phyloP scores from a whole-genome alignment of 2,329 filamentous ascomycete genomes.

The Trichothecium roseum region DNA sequence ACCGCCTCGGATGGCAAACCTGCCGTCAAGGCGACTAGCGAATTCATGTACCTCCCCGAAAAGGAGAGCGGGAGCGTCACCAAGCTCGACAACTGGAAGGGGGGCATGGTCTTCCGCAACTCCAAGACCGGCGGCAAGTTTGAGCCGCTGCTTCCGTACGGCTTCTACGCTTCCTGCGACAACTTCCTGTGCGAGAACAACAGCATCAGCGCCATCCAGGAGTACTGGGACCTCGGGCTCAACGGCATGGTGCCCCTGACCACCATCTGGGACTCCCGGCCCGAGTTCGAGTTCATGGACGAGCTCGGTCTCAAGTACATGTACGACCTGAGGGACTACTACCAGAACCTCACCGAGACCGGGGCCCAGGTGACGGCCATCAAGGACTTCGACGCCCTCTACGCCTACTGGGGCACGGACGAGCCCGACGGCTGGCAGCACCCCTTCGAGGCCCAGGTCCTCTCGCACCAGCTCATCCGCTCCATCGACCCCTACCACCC shows the following conservation, averaged over 20 bases:
- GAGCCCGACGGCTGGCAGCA: constrained; percentile 47
- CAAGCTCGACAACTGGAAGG: constrained; percentile 33
- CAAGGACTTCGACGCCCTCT: constrained; percentile 27
- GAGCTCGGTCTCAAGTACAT: constrained; percentile 26
- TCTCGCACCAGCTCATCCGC: constrained; percentile 33
- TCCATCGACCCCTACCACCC: constrained; percentile 51
- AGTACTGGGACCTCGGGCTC: constrained; percentile 26
- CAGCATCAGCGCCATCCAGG: constrained; percentile 18
- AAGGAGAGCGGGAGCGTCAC: constrained; percentile 31
- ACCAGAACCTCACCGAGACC: constrained; percentile 30
- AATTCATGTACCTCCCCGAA: constrained; percentile 31
- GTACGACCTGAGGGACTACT: constrained; percentile 34
- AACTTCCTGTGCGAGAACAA: constrained; percentile 29
- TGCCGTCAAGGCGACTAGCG: constrained; percentile 23
- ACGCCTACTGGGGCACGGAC: constrained; percentile 34
- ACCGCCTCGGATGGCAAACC: constrained; percentile 16
- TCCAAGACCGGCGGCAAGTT: constrained; percentile 22
- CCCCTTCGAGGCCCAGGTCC: constrained; percentile 34
- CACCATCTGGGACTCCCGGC: constrained; percentile 23
- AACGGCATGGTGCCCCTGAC: constrained; percentile 34
- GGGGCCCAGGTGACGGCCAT: constrained; percentile 25
- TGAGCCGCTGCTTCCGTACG: constrained; percentile 31
- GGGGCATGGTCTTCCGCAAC: constrained; percentile 29
- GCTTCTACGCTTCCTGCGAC: constrained; percentile 32
- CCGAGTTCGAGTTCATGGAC: constrained; percentile 29